Evolutionary conservation across 371 early-diverging fungal genomes (phyloP).

Genomic region (Mortierella polycephala): DNA sequence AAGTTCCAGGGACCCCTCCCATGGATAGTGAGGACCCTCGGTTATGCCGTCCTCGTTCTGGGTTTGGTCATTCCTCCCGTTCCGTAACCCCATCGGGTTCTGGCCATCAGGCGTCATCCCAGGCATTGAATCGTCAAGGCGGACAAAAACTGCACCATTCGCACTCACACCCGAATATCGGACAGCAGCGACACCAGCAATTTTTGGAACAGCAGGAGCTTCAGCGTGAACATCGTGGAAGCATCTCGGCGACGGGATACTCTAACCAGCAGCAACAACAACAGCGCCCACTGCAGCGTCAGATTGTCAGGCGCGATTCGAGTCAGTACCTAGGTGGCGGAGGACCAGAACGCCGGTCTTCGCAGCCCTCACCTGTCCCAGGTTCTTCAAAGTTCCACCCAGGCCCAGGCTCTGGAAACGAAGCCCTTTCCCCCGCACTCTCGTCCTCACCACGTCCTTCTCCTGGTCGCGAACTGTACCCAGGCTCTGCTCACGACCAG

Average conservation of each 20-base stretch:
- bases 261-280: conserved; percentile 15
- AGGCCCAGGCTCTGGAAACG: neutral
- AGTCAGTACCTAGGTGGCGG: conserved; percentile 18
- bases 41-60: conserved; percentile 13
- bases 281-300: conserved; percentile 11
- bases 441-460: conserved; percentile 30
- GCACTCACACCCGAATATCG: conserved; percentile 53
- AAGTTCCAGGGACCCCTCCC: conserved; percentile 25
- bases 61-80: conserved; percentile 15
- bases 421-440: conserved; percentile 22
- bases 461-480: conserved; percentile 19
- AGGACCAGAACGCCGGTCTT: conserved; percentile 25
- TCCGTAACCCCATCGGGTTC: conserved; percentile 4
- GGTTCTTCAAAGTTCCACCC: conserved; percentile 15
- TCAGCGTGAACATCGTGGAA: conserved; percentile 37
- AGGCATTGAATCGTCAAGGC: conserved; percentile 3
- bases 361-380: conserved; percentile 26
- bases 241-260: conserved; percentile 13
- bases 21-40: conserved; percentile 20
- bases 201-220: conserved; percentile 19
- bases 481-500: conserved; percentile 1
- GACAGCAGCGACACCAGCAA: conserved; percentile 39
- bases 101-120: conserved; percentile 3
- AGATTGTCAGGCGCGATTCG: conserved; percentile 20
- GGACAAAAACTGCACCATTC: conserved; percentile 31